A percentile compares a stretch with the other conserved stretches of the same genome.
Evolutionary conservation across 352 stramenopile species (phyloP).

Genomic region (Globisporangium perplexum): DNA sequence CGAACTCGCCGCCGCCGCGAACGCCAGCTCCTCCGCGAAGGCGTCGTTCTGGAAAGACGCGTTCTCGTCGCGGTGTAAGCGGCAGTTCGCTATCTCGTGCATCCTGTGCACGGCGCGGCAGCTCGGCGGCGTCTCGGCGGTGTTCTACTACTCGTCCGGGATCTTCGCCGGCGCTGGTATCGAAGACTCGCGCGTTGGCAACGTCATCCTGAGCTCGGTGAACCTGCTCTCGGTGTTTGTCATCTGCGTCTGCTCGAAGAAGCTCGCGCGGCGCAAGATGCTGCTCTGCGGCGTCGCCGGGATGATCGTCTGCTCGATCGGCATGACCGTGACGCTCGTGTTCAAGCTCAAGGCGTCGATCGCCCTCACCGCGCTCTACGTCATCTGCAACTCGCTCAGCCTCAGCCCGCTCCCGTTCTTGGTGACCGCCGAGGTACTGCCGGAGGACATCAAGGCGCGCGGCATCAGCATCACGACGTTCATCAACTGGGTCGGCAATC

Average conservation of each 20-base stretch:
- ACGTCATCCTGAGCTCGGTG: constrained; percentile 22
- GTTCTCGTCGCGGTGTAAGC: constrained; percentile 22
- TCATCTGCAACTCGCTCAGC: constrained; percentile 34
- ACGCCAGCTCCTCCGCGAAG: not conserved
- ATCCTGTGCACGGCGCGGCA: constrained; percentile 30
- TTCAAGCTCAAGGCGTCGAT: constrained; percentile 20
- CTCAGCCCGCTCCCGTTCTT: constrained; percentile 32
- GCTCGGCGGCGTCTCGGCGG: constrained; percentile 27
- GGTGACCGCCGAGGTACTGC: constrained; percentile 30
- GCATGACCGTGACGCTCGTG: constrained; percentile 27
- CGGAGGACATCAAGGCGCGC: constrained; percentile 30
- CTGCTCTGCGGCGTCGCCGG: constrained; percentile 26
- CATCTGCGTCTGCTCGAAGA: constrained; percentile 24
- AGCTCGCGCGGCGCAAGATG: constrained; percentile 20
- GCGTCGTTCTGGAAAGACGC: constrained; percentile 21
- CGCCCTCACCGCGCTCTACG: constrained; percentile 23
- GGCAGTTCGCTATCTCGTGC: constrained; percentile 29
- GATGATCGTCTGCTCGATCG: constrained; percentile 27
- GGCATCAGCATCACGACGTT: constrained; percentile 32
- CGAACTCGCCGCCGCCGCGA: constrained; percentile 13
- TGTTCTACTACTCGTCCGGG: constrained; percentile 41
- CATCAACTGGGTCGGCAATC: constrained; percentile 34
- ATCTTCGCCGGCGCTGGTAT: constrained; percentile 35
- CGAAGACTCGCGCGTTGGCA: constrained; percentile 27
- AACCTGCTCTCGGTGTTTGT: constrained; percentile 22